phyloP scores from a whole-genome alignment of 306 rosid genomes.

The Arachis stenosperma region DNA sequence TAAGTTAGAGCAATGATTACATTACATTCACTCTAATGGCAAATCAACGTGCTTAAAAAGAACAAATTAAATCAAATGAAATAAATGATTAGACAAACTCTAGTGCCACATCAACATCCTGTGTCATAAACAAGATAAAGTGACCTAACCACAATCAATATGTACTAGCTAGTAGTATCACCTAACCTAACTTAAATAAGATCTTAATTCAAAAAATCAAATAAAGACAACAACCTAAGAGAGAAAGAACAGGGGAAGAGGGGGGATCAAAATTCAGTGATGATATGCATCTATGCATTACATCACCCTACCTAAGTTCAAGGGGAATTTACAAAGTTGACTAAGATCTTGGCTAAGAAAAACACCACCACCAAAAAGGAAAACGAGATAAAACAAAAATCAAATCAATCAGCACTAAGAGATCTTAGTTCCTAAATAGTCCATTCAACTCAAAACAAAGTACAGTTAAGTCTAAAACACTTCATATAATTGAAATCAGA shows the following conservation, averaged over 20 bases:
- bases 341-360: not conserved
- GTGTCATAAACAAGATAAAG: not conserved
- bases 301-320: slow-evolving; percentile 1
- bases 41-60: not conserved
- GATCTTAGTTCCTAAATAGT: too few relatives aligned
- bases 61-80: not conserved
- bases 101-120: not conserved
- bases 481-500: not conserved
- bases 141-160: not conserved
- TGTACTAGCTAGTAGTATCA: not conserved
- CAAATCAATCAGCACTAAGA: not conserved
- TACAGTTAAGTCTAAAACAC: not conserved
- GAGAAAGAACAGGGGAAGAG: not conserved
- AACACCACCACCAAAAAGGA: not conserved
- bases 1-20: not conserved
- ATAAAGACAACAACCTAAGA: not conserved
- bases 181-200: not conserved
- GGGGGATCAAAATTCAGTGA: not conserved
- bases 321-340: not conserved
- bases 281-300: not conserved
- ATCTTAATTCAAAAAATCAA: not conserved
- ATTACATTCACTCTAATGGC: not conserved
- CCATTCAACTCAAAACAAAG: not conserved
- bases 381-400: not conserved
- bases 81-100: not conserved